These are phyloP conservation scores for Hysterangium stoloniferum DNA, from an alignment of 768 basidiomycete species.

Conservation along the genomic window DNA sequence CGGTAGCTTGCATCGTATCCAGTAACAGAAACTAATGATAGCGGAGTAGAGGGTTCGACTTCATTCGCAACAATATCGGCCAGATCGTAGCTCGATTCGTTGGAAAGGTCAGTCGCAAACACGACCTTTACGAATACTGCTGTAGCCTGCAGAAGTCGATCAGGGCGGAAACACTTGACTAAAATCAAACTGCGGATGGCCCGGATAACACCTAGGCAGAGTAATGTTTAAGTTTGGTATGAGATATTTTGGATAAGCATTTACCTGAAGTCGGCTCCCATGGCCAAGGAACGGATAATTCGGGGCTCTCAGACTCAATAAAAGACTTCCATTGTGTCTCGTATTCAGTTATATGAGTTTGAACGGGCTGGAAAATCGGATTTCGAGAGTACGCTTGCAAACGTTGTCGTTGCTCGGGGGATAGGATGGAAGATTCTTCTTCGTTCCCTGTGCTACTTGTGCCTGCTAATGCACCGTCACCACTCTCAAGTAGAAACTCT, in stretches of 20 bases:
- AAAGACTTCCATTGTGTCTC: slow-evolving; percentile 66
- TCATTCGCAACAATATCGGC: slow-evolving; percentile 72
- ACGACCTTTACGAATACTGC: slow-evolving; percentile 65
- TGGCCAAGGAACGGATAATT: slow-evolving; percentile 60
- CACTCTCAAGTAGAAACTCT: slow-evolving; percentile 88
- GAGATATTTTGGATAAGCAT: no score
- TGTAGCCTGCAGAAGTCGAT: slow-evolving; percentile 81
- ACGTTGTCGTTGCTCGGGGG: slow-evolving; percentile 59
- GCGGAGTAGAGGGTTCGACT: slow-evolving; percentile 69
- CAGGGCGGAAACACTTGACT: slow-evolving; percentile 88
- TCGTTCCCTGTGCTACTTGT: slow-evolving; percentile 26
- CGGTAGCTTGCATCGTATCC: slow-evolving; percentile 99
- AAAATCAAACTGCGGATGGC: slow-evolving; percentile 71
- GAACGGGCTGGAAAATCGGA: slow-evolving; percentile 70
- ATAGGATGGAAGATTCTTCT: slow-evolving; percentile 42
- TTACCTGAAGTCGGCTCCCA: slow-evolving; percentile 76
- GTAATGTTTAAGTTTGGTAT: neutral
- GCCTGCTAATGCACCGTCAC: slow-evolving; percentile 48
- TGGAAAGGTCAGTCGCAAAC: slow-evolving; percentile 75
- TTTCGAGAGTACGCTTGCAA: slow-evolving; percentile 67
- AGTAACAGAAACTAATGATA: slow-evolving; percentile 87
- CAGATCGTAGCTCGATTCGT: slow-evolving; percentile 69
- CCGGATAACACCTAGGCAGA: slow-evolving; percentile 47
- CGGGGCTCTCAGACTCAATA: slow-evolving; percentile 59
- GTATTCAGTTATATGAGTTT: slow-evolving; percentile 50